Evolutionary conservation across 352 stramenopile species (phyloP).

Genomic region (Globisporangium paroecandrum): DNA sequence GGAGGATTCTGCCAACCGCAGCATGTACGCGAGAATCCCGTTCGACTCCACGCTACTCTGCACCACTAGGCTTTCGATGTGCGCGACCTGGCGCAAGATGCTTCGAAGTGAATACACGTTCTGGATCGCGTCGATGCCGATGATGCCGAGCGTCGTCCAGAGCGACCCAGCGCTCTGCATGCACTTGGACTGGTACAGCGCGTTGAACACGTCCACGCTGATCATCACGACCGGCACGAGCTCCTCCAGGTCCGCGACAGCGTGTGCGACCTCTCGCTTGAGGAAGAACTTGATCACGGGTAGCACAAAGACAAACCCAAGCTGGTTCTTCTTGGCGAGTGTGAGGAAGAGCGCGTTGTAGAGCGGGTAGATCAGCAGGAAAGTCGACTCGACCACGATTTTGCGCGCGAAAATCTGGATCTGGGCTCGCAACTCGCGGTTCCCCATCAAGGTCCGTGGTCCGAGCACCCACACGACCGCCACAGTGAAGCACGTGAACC

Average conservation of each 20-base stretch:
- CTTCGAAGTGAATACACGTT: neutral
- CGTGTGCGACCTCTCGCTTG: neutral
- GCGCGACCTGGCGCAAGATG: neutral
- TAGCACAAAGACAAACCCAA: neutral
- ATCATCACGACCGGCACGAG: neutral
- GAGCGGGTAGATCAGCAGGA: neutral
- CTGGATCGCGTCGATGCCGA: slow-evolving; percentile 1
- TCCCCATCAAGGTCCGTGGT: neutral
- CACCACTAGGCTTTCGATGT: neutral
- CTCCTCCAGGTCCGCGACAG: neutral
- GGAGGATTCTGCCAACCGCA: neutral
- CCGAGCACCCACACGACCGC: neutral
- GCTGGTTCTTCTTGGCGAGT: neutral
- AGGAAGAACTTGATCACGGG: neutral
- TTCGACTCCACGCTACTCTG: neutral
- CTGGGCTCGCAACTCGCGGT: neutral
- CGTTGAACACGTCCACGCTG: neutral
- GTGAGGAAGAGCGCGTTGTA: neutral
- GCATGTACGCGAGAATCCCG: neutral
- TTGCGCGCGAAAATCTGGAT: neutral
- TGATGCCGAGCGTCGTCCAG: neutral
- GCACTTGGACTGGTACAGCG: slow-evolving; percentile 9
- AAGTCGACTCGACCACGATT: neutral
- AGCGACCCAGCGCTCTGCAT: slow-evolving; percentile 4
- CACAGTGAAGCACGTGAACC: neutral